phyloP scores from a whole-genome alignment of 352 stramenopile species.

The Globisporangium paroecandrum region DNA sequence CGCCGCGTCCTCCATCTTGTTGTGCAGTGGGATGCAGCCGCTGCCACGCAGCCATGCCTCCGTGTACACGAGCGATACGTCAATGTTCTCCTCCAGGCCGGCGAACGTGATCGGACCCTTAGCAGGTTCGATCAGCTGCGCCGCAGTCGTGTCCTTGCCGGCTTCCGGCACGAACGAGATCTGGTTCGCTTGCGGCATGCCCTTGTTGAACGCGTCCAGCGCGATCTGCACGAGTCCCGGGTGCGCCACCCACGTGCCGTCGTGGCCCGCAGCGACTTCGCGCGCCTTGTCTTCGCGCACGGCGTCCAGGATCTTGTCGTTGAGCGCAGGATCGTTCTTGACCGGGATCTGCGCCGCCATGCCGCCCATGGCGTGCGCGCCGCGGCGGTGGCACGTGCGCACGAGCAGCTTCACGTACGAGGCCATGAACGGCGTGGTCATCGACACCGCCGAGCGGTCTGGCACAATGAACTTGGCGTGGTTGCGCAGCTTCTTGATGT shows the following conservation, averaged over 20 bases:
- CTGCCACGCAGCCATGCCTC: slow-evolving; percentile 93
- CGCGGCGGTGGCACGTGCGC: slow-evolving; percentile 93
- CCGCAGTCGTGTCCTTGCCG: slow-evolving; percentile 51
- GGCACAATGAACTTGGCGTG: slow-evolving; percentile 91
- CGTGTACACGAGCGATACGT: slow-evolving; percentile 92
- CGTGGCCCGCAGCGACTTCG: slow-evolving; percentile 90
- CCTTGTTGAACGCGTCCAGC: slow-evolving; percentile 91
- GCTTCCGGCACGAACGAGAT: slow-evolving; percentile 65
- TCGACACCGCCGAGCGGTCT: slow-evolving; percentile 90
- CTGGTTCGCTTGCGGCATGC: slow-evolving; percentile 93
- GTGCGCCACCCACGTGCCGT: slow-evolving; percentile 96
- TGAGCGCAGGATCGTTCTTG: slow-evolving; percentile 88
- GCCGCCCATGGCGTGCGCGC: slow-evolving; percentile 95
- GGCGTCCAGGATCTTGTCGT: slow-evolving; percentile 86
- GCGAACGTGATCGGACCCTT: slow-evolving; percentile 76
- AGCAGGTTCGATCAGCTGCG: slow-evolving; percentile 60
- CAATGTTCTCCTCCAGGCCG: slow-evolving; percentile 88
- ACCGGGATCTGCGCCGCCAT: slow-evolving; percentile 97
- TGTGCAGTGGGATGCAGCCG: slow-evolving; percentile 92
- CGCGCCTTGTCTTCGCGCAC: slow-evolving; percentile 90
- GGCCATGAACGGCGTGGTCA: slow-evolving; percentile 94
- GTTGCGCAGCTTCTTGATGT: slow-evolving; percentile 95
- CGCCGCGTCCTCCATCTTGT: slow-evolving; percentile 95
- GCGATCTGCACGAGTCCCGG: slow-evolving; percentile 92
- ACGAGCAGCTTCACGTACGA: slow-evolving; percentile 94